phyloP scores from a whole-genome alignment of 2,329 filamentous ascomycete genomes.

The Teratosphaeria gauchensis region DNA sequence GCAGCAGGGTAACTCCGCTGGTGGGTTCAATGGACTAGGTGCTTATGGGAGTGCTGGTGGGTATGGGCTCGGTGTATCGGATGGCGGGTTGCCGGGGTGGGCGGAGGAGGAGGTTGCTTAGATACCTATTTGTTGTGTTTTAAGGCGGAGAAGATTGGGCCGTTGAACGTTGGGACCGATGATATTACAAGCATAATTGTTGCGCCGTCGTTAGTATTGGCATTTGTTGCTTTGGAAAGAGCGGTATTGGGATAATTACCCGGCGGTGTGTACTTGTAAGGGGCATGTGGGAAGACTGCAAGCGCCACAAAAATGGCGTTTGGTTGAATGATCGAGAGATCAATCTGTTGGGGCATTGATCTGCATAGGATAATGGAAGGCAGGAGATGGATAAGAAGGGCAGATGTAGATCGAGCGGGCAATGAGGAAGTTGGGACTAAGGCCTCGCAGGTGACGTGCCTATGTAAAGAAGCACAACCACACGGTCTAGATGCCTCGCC shows the following conservation, averaged over 20 bases:
- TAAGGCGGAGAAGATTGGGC: background rate
- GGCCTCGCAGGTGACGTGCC: background rate
- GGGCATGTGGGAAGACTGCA: background rate
- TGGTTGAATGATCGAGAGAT: background rate
- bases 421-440: background rate
- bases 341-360: background rate
- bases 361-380: background rate
- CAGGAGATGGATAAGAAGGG: background rate
- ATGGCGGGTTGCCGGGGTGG: slow-evolving; percentile 51
- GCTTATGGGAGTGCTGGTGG: slow-evolving; percentile 47
- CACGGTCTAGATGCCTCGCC: background rate
- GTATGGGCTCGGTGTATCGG: slow-evolving; percentile 51
- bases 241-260: background rate
- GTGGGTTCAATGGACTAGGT: slow-evolving; percentile 10
- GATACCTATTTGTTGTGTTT: background rate
- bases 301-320: background rate
- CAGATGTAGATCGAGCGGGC: background rate
- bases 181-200: background rate
- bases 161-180: background rate
- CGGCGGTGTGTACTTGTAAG: background rate
- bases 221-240: background rate
- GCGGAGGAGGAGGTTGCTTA: slow-evolving; percentile 50
- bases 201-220: background rate
- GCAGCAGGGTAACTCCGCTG: slow-evolving; percentile 24
- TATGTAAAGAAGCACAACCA: background rate